Conservation (phyloP, 2,329 filamentous ascomycete species). For the Cytospora piceae region DNA sequence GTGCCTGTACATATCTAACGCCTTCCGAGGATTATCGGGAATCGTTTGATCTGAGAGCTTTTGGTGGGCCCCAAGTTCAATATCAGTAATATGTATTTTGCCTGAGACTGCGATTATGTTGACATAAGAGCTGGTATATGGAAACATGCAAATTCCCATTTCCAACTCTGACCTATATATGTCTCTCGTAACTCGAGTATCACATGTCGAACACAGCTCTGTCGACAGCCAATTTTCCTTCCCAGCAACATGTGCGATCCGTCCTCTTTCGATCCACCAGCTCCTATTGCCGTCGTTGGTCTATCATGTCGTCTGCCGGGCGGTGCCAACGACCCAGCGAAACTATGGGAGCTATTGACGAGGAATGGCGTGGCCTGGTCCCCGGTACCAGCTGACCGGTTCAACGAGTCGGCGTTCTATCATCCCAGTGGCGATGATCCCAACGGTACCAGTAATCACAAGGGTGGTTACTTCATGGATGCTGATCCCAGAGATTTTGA, state of each 20-base stretch:
- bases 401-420: slow-evolving; percentile 8
- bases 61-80: too few relatives aligned
- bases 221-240: background rate
- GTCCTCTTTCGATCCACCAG: background rate
- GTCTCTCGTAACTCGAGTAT: background rate
- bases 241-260: background rate
- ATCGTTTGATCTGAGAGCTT: too few relatives aligned
- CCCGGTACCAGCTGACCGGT: background rate
- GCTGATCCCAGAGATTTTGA: background rate
- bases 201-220: background rate
- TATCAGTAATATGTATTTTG: too few relatives aligned
- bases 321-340: background rate
- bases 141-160: background rate
- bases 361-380: background rate
- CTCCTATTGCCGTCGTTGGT: slow-evolving; percentile 10
- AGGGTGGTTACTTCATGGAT: slow-evolving; percentile 7
- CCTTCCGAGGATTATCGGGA: too few relatives aligned
- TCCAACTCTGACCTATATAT: background rate
- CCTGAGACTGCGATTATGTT: too few relatives aligned
- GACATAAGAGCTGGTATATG: background rate
- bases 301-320: slow-evolving; percentile 14
- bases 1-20: too few relatives aligned
- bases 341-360: slow-evolving; percentile 2
- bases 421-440: slow-evolving; percentile 1
- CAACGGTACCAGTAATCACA: slow-evolving; percentile 4